Evolutionary conservation across 2,329 filamentous ascomycete species (phyloP), one percentile per base, ranked within the genome.

Genomic region (Bisporella sp.): DNA sequence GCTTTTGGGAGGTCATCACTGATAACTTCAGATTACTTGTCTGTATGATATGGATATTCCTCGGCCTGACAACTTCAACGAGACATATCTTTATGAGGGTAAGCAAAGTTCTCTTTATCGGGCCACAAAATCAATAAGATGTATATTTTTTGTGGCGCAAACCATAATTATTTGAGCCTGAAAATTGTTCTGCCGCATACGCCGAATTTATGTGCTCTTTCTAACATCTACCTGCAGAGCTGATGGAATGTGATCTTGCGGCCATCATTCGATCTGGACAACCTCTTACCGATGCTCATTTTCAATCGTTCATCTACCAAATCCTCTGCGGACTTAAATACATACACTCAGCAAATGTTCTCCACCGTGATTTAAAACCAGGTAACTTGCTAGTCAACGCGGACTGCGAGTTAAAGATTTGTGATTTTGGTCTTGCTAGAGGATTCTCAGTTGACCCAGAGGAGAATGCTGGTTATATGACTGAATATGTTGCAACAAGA

Each of bases 251-350:
- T 73, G 93, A 99, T 72, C 73, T 99, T 68, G 93, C 93, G 32
- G 93, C 93, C 59, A 99, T 99, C 69, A 97, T 99, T 64, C 85
- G 93, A 60, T 97, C 92, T 41, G 93, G 93, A 55, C 93, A 99
- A 69, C 91, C 93, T 45, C 77, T 99, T 67, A 99, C 93, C 65
- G 93, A 99, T 67, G 93, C 93, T 49, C 93, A 99, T 71, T 99
- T 99, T 76, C 93, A 99, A 73, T 97, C 93, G 47, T 99, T 99
- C 74, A 96, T 99, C 73, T 99, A 99, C 76, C 93, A 99, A 78
- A 99, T 99, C 60, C 85, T 99, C 5, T 97, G 93, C 69, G 93
- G 93, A 57, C 78, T 99, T 62, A 99, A 99, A 77, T 99, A 97
- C 71, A 97, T 99, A 59, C 93, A 99, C 76, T 97, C 92, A 28